Evolutionary conservation across 345 rosid genomes (phyloP), one percentile per base, ranked within the genome.

Genomic region (Noccaea caerulescens): DNA sequence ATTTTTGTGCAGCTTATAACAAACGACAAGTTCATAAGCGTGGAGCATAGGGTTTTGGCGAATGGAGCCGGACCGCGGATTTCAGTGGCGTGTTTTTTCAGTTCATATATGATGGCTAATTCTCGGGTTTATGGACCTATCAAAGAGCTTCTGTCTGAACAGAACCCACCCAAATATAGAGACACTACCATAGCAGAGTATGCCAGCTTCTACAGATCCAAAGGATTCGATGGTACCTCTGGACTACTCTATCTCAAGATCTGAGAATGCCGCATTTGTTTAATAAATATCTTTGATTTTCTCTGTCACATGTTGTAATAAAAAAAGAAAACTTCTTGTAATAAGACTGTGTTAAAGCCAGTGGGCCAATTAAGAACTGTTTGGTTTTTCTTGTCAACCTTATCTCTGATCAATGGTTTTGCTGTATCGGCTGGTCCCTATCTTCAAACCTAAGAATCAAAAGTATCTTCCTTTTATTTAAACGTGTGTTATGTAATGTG

Each of bases 11-110:
- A 82, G 88, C 79, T 84, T 42, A 58, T 82, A 16, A 76, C 84
- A 13, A 84, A 82, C 61, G 83, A 59, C 59, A 80, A 75, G 79
- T 84, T 77, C 41, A 82, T 55, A n/a, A 84, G 88, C 11, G 79
- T 80, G 5, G 80, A 80, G 65, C 86, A 84, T 30, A 45, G 83
- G 2, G 88, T 82, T 39, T 18, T 82, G 47, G 86, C 86, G 0
- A 82, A 69, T 63, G 54, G 2, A 44, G 3, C 14, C 11, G 86
- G 84, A 37, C 86, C 86, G 0, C 69, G 88, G 16, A 59, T 76
- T 7, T 78, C 75, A 47, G 75, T 78, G 6, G 78, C 68, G 3
- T 78, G 75, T 49, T 73, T 78, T 66, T 73, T 73, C 36, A 78
- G 53, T 14, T 45, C 75, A 13, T 58, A 72, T 44, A 6, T 66